Base-by-base conservation (phyloP, 805 yeast species). In the Debaryomyces castellii region DNA sequence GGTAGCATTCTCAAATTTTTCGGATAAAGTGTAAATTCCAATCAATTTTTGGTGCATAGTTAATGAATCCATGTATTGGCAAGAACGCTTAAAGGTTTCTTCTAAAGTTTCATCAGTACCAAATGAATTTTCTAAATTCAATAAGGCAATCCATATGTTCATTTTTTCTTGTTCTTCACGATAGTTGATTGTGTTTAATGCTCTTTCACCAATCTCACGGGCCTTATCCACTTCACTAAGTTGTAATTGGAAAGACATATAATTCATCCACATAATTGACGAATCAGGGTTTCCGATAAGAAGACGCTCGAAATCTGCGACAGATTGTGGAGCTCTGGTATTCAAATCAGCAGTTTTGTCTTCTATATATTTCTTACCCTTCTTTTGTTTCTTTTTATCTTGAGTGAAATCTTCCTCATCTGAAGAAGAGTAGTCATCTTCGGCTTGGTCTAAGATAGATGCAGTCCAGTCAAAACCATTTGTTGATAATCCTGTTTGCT, bases 401-500 rank as follows among this genome's bases (percentile, higher is more conserved):
- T 78, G 85, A 28, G 74, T 77, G 45, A 79, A 85, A 40, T 77
- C 83, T 9, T 80, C 81, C 11, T 78, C 87, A 12, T 76, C 78
- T 5, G 80, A 79, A 2, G 77, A 74, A 2, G 74, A 77, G 20
- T 71, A 78, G 2, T 69, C 74, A 16, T 75, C 83, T 48, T 80
- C 83, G 16, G 85, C 88, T 67, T 88, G 95, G 55, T 88, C 96
- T 51, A 90, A 73, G 53, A 89, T 82, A 34, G 88, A 83, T 2
- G 96, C 96, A 39, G 96, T 85, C 99, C 99, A 94, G 65, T 94
- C 97, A 57, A 94, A 94, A 3, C 95, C 95, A 55, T 82, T 83
- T 33, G 95, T 85, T 16, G 90, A 82, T 46, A 94, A 75, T 6
- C 96, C 96, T 4, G 48, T 46, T 1, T 68, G 44, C 17, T 60